Conservation (phyloP, 306 rosid genomes). For the Spatholobus suberectus region DNA sequence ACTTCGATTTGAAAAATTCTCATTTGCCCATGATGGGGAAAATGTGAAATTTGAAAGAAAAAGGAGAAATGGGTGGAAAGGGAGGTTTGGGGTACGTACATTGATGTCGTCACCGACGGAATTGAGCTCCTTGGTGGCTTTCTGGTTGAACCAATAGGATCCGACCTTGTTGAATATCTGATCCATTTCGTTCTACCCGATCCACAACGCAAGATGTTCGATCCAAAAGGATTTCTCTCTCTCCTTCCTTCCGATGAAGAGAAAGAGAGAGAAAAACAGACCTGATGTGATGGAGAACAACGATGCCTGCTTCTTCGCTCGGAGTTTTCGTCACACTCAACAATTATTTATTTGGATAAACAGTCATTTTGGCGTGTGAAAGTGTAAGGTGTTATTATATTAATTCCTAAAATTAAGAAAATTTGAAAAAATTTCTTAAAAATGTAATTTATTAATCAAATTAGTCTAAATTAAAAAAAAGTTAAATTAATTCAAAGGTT, state of each 20-base stretch:
- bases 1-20: neutral
- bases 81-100: constrained; percentile 51
- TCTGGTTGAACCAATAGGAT: constrained; percentile 82
- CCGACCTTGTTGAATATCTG: constrained; percentile 75
- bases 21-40: neutral
- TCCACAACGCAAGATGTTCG: constrained; percentile 14
- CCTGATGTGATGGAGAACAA: neutral
- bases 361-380: too few relatives aligned
- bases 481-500: too few relatives aligned
- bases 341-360: neutral
- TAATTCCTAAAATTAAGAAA: too few relatives aligned
- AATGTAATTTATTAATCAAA: too few relatives aligned
- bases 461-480: too few relatives aligned
- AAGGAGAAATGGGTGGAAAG: neutral
- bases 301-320: constrained; percentile 35
- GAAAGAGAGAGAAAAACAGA: neutral
- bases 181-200: constrained; percentile 62
- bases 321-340: constrained; percentile 1
- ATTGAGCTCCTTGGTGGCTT: constrained; percentile 63
- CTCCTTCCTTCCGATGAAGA: constrained; percentile 26
- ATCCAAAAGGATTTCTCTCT: constrained; percentile 3
- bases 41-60: neutral
- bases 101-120: constrained; percentile 78
- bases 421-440: too few relatives aligned
- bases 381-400: too few relatives aligned